Percentiles rank a stretch among this genome's conserved stretches.
Evolutionary conservation across 306 rosid species (phyloP).

Genomic region (Sesbania bispinosa): DNA sequence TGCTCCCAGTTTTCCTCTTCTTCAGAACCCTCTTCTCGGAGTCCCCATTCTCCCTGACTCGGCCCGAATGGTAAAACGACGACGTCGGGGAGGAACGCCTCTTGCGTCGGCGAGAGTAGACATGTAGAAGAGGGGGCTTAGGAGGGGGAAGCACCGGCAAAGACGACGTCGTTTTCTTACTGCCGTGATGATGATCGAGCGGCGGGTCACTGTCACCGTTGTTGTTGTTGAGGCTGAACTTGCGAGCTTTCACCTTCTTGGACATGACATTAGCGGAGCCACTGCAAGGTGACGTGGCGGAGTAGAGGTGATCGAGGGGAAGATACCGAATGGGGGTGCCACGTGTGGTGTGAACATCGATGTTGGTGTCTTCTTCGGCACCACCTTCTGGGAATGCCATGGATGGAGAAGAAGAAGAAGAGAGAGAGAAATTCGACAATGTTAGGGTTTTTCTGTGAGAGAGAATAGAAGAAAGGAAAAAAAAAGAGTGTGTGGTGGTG

Average conservation of each 20-base stretch:
- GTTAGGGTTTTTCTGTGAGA: slow-evolving; percentile 11
- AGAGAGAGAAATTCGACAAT: not conserved
- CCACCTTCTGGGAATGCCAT: slow-evolving; percentile 45
- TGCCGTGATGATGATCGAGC: not conserved
- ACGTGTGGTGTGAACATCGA: slow-evolving; percentile 51
- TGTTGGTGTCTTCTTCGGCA: slow-evolving; percentile 50
- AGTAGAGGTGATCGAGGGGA: slow-evolving; percentile 87
- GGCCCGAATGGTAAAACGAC: too few relatives aligned
- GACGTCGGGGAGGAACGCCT: slow-evolving; percentile 18
- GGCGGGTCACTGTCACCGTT: not conserved
- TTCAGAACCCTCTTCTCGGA: slow-evolving; percentile 25
- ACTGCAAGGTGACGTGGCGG: slow-evolving; percentile 83
- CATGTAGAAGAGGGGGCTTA: slow-evolving; percentile 50
- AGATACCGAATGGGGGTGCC: slow-evolving; percentile 78
- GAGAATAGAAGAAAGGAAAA: not conserved
- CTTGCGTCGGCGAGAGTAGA: slow-evolving; percentile 75
- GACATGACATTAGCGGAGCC: slow-evolving; percentile 95
- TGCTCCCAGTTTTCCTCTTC: slow-evolving; percentile 49
- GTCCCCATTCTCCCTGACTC: not conserved
- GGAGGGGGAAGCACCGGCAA: not conserved
- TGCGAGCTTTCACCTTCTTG: slow-evolving; percentile 86
- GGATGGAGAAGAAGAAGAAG: not conserved
- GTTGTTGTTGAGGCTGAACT: slow-evolving; percentile 23
- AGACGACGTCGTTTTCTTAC: slow-evolving; percentile 11
- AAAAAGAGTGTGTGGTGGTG: not conserved